Conservation (phyloP, 2,329 filamentous ascomycete genomes). For the Arthrobotrys sphaeroides region DNA sequence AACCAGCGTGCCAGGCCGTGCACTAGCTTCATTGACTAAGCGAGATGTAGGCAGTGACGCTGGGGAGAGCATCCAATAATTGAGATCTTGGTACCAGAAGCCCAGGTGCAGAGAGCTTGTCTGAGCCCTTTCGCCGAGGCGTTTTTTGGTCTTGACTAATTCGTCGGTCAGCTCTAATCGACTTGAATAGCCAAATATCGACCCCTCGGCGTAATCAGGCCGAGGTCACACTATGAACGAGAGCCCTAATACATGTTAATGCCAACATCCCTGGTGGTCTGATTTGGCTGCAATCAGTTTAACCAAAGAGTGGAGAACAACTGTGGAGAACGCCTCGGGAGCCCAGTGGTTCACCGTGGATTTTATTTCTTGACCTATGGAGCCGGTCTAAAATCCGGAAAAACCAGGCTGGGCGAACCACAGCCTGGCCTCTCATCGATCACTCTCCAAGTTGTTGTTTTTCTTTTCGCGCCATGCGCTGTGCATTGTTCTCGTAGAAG, state of each 20-base stretch:
- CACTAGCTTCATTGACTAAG: slow-evolving; percentile 21
- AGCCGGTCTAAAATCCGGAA: slow-evolving; percentile 36
- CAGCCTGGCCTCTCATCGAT: slow-evolving; percentile 9
- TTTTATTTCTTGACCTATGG: slow-evolving; percentile 45
- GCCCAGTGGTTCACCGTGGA: slow-evolving; percentile 45
- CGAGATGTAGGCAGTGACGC: slow-evolving; percentile 26
- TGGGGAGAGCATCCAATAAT: slow-evolving; percentile 2
- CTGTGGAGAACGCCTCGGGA: slow-evolving; percentile 51
- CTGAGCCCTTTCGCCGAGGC: background rate
- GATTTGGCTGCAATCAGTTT: slow-evolving; percentile 11
- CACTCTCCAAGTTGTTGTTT: background rate
- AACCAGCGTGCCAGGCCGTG: slow-evolving; percentile 44
- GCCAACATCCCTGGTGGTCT: slow-evolving; percentile 9
- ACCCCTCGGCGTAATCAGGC: slow-evolving; percentile 23
- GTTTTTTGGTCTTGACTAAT: slow-evolving; percentile 8
- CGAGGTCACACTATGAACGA: slow-evolving; percentile 5
- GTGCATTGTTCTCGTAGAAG: background rate
- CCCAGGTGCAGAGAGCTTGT: slow-evolving; percentile 5
- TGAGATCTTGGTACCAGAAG: slow-evolving; percentile 32
- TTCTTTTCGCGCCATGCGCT: background rate
- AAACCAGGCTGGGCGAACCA: slow-evolving; percentile 24
- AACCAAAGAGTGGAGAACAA: slow-evolving; percentile 11
- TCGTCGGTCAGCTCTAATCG: slow-evolving; percentile 5
- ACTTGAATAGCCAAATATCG: slow-evolving; percentile 39
- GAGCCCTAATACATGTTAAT: slow-evolving; percentile 7